Conservation (phyloP, 2,329 filamentous ascomycete species). For the Ilyonectria robusta region DNA sequence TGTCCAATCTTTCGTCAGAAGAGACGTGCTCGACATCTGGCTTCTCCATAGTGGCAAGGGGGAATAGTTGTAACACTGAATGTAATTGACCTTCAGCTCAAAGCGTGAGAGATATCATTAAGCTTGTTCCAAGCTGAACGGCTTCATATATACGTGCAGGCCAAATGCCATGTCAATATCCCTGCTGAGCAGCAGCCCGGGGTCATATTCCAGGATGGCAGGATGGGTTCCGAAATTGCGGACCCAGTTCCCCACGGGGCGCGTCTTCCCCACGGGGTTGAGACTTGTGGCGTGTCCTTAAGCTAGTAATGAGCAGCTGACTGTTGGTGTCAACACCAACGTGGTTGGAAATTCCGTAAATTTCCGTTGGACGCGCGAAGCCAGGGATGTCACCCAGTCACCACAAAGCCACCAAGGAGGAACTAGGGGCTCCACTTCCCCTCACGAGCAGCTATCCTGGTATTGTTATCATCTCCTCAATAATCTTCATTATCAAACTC, state of each 20-base stretch:
- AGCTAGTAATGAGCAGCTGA: background rate
- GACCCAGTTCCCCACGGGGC: conserved; percentile 31
- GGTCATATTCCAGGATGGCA: background rate
- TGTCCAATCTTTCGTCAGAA: conserved; percentile 25
- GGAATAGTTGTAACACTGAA: too few relatives aligned
- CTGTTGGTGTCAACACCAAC: background rate
- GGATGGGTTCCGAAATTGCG: conserved; percentile 36
- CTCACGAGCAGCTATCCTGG: background rate
- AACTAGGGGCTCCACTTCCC: background rate
- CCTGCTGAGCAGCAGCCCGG: background rate
- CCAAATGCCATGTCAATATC: background rate
- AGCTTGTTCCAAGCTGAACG: background rate
- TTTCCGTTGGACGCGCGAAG: background rate
- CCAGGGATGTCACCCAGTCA: background rate
- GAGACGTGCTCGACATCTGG: conserved; percentile 38
- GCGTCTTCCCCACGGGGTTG: conserved; percentile 9
- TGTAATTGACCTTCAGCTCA: background rate
- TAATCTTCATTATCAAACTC: background rate
- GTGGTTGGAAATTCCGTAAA: conserved; percentile 1
- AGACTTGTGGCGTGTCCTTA: background rate
- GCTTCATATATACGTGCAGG: background rate
- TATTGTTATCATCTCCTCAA: background rate
- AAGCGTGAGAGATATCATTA: background rate
- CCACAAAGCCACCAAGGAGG: background rate
- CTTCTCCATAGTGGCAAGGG: conserved; percentile 30